Evolutionary conservation across 306 rosid genomes (phyloP), one percentile per base, ranked within the genome.

Genomic region (Carpinus viminea): DNA sequence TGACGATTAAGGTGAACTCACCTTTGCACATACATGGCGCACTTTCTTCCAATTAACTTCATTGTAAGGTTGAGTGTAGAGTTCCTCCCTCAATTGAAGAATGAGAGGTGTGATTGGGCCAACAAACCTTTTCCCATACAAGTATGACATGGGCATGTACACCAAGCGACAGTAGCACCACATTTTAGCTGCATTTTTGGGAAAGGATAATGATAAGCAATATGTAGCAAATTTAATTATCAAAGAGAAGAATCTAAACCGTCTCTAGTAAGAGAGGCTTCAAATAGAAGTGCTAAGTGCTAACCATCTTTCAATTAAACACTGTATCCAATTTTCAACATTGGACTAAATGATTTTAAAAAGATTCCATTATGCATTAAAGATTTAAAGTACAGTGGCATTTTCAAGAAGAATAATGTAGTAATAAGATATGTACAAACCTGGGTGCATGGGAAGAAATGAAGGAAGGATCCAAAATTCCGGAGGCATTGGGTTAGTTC

Each of bases 81-180:
- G 85, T 52, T 93, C 98, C 60, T 83, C 84, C 46, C 93, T 86
- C 74, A 90, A 78, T 15, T 90, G 83, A 36, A 74, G 78, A 56
- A 93, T 84, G 3, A 93, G 92, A 52, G 93, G 92, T 50, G 98
- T 93, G 78, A 91, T 91, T 53, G 86, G 88, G 16, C 92, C 97
- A 41, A 90, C 91, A 79, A 91, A 93, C 64, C 86, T 83, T 74
- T 79, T 89, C 5, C n/a, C 96, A n/a, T 88, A 91, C 20, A 93
- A 79, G 79, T 91, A 93, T 0, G 97, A 93, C 95, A 93, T 91
- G 7, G n/a, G 92, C 86, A 93, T 80, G 85, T 86, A 91, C 2
- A 88, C 87, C 87, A 89, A 31, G 15, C 98, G 93, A 18, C 91
- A n/a, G n/a, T 90, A 90, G 79, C 97, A 88, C 86, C 89, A 90